Conservation (phyloP, 2,329 filamentous ascomycete species). For the Ascochyta pisi region DNA sequence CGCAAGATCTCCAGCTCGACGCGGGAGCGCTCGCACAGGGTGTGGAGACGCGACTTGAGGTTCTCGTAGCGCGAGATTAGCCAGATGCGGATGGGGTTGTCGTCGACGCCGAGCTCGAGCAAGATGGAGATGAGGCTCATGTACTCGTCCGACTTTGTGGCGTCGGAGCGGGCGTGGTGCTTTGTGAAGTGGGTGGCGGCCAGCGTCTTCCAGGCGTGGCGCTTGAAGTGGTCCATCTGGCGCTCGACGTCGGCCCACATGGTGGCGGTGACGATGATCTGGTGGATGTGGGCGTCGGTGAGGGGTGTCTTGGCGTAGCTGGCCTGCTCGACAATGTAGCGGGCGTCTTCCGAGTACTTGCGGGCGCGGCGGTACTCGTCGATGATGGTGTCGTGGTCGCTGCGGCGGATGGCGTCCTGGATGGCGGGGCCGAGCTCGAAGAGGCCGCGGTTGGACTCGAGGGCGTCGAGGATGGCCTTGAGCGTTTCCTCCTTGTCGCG, state of each 20-base stretch:
- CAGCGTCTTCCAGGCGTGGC: slow-evolving; percentile 85
- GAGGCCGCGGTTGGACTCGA: slow-evolving; percentile 81
- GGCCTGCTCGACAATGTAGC: slow-evolving; percentile 66
- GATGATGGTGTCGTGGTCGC: slow-evolving; percentile 86
- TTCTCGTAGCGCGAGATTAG: slow-evolving; percentile 87
- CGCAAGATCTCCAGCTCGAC: slow-evolving; percentile 92
- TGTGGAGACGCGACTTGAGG: slow-evolving; percentile 82
- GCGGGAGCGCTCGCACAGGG: slow-evolving; percentile 82
- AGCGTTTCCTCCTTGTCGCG: slow-evolving; percentile 89
- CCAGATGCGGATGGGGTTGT: slow-evolving; percentile 98
- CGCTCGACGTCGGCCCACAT: slow-evolving; percentile 96
- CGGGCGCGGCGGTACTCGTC: slow-evolving; percentile 88
- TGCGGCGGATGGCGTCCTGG: slow-evolving; percentile 84
- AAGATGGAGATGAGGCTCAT: slow-evolving; percentile 90
- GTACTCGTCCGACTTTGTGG: slow-evolving; percentile 74
- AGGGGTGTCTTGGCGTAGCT: slow-evolving; percentile 61
- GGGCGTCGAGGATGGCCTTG: slow-evolving; percentile 74
- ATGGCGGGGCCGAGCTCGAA: slow-evolving; percentile 82
- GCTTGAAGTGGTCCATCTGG: slow-evolving; percentile 85
- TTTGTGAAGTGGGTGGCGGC: slow-evolving; percentile 68
- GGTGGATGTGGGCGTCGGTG: slow-evolving; percentile 80
- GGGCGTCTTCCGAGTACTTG: slow-evolving; percentile 79
- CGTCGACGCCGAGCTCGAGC: slow-evolving; percentile 91
- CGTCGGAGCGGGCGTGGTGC: slow-evolving; percentile 55
- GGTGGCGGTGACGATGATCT: slow-evolving; percentile 83